Base-by-base conservation (phyloP, 176 grass and related monocot genomes). In the Musa troglodytarum region DNA sequence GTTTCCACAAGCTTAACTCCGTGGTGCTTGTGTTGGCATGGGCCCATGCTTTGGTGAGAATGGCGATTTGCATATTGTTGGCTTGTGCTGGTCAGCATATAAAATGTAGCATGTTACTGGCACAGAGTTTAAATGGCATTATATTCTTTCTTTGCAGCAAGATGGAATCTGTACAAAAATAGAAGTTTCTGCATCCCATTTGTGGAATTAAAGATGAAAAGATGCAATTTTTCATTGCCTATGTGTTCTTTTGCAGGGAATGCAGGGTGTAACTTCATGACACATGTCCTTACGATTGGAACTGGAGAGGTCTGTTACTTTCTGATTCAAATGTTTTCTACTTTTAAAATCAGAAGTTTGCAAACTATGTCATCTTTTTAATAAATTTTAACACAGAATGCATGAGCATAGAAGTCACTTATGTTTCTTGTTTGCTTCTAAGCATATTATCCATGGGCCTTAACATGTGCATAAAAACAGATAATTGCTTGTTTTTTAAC, bases 241-340 rank as follows among this genome's bases (percentile, higher is more conserved):
- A 26, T 29, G 29, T 29, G 10, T 74, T 56, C 26, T 16, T 74
- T 57, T 82, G 71, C 81, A 53, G 56, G 25, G n/a, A 69, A 50
- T 82, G 75, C 79, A 78, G 79, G 79, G 20, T 75, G 82, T 72
- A 79, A 79, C 10, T 86, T 86, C 74, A 82, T 53, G 19, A 80
- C 84, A 21, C 84, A 82, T 78, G 75, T 82, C 24, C 78, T 86
- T 61, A 82, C 72, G 61, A 49, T 86, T 86, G 77, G 56, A 1
- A 61, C 76, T 68, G 84, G 84, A 74, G 84, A 86, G 79, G 84
- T 85, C 28, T 53, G 56, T 73, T 81, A 72, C 55, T 34, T 66
- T 53, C 52, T 51, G 29, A 29, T 29, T 29, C 29, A 29, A 29
- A 54, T 73, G 19, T 9, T 73, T 23, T 73, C 11, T 25, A 54